These are phyloP conservation scores for Colletotrichum theobromicola DNA, from an alignment of 2,329 filamentous ascomycete genomes.

Conservation along the genomic window DNA sequence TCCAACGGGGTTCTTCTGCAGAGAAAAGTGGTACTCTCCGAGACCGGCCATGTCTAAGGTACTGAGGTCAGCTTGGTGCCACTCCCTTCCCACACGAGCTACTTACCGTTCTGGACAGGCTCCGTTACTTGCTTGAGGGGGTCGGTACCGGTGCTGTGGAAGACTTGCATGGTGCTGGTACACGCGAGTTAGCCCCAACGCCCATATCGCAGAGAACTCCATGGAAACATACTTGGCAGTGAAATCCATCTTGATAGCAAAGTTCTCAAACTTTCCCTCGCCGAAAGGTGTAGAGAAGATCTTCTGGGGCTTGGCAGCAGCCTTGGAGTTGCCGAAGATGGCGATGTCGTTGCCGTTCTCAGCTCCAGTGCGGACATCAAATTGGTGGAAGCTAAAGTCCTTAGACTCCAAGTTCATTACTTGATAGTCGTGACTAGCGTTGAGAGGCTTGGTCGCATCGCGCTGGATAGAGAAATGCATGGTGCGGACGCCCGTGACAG, in stretches of 20 bases:
- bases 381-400: conserved; percentile 20
- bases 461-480: conserved; percentile 51
- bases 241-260: conserved; percentile 21
- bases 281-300: conserved; percentile 21
- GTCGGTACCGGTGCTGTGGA: conserved; percentile 44
- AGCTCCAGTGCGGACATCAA: conserved; percentile 29
- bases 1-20: conserved; percentile 45
- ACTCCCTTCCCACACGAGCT: too few species aligned
- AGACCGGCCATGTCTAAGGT: conserved; percentile 36
- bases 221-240: background rate
- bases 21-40: conserved; percentile 51
- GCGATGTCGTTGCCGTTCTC: conserved; percentile 37
- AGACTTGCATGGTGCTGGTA: conserved; percentile 38
- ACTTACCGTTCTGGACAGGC: conserved; percentile 39
- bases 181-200: background rate
- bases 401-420: conserved; percentile 26
- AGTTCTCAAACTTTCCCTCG: conserved; percentile 19
- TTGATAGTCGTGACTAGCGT: conserved; percentile 51
- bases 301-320: background rate
- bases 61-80: background rate
- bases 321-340: conserved; percentile 19
- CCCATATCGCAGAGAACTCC: conserved; percentile 16
- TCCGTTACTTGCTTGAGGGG: conserved; percentile 40
- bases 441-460: conserved; percentile 42
- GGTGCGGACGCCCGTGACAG: conserved; percentile 46